phyloP scores from a whole-genome alignment of 2,329 filamentous ascomycete genomes.

The Colletotrichum trifolii region DNA sequence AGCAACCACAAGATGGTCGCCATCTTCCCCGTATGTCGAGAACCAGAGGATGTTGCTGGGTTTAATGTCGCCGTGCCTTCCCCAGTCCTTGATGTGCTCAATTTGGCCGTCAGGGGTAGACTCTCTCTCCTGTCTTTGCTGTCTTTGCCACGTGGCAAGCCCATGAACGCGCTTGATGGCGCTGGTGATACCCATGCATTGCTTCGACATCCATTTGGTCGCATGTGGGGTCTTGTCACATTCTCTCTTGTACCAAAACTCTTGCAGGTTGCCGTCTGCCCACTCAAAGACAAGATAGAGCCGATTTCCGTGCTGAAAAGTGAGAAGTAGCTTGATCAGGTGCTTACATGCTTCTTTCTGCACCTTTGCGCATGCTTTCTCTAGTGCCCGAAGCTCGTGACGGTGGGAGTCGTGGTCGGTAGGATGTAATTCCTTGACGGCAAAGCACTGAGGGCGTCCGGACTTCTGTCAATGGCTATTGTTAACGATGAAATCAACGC shows the following conservation, averaged over 20 bases:
- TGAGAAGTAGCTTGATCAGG: conserved; percentile 34
- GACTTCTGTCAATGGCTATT: neutral
- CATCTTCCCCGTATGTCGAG: conserved; percentile 4
- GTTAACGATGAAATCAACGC: neutral
- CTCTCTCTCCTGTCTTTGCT: neutral
- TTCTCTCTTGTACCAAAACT: conserved; percentile 20
- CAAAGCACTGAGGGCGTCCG: conserved; percentile 2
- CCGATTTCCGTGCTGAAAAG: conserved; percentile 20
- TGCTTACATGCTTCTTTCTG: conserved; percentile 14
- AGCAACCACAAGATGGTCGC: conserved; percentile 12
- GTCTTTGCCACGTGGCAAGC: conserved; percentile 13
- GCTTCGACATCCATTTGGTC: conserved; percentile 13
- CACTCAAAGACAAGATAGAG: conserved; percentile 37
- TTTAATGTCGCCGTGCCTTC: conserved; percentile 30
- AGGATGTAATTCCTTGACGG: conserved; percentile 24
- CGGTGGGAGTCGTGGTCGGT: conserved; percentile 5
- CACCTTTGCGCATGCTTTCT: conserved; percentile 1
- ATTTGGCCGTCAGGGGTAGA: neutral
- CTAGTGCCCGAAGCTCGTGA: conserved; percentile 16
- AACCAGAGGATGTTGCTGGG: conserved; percentile 29
- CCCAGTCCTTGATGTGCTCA: conserved; percentile 8
- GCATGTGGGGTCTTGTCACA: neutral
- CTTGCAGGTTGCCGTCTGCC: conserved; percentile 36
- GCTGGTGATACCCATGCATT: conserved; percentile 21
- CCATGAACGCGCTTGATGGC: conserved; percentile 23